Base-by-base conservation (phyloP, 768 basidiomycete genomes). In the Lentinula lateritia region DNA sequence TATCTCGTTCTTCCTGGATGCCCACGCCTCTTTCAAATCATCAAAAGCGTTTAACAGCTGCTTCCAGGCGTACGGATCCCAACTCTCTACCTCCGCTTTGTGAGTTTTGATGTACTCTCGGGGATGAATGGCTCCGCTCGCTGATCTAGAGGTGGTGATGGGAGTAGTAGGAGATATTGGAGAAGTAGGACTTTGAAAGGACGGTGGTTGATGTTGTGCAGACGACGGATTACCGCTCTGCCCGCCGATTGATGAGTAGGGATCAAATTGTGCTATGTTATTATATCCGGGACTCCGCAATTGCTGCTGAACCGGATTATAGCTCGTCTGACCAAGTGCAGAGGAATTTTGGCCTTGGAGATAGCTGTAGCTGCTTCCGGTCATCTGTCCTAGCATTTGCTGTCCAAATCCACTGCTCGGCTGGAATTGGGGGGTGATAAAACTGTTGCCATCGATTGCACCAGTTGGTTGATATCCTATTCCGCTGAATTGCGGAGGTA, bases 11-110 rank as follows among this genome's bases (percentile, higher is more conserved):
- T 84, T 87, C 61, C 87, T 77, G 35, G 56, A 65, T 50, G 81
- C 82, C 91, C 91, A 93, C 1, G 86, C 80, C 23, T 73, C 71
- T 72, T 86, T 88, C 65, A 93, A 78, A 10, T 75, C 74, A 58
- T 92, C 88, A 62, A 91, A 89, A 0, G 81, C 67, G 61, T 72
- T 73, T 34, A 90, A 70, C 41, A 86, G 76, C 73, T 89, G 88
- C 70, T 86, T 90, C 90, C 90, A 92, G 12, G 86, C 74, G 61
- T 81, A 83, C 6, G 72, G 41, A 65, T 91, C 87, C 90, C 90
- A 92, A 6, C 80, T 74, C 65, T 91, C 91, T 32, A 93, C 76
- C 69, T 85, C 83, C 0, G 75, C 68, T 65, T 91, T 92, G 70
- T 91, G 82, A 2, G 72, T 71, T 50, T 83, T 84, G 59, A 92